Base-by-base conservation (phyloP, 345 rosid species). In the Aegle marmelos region DNA sequence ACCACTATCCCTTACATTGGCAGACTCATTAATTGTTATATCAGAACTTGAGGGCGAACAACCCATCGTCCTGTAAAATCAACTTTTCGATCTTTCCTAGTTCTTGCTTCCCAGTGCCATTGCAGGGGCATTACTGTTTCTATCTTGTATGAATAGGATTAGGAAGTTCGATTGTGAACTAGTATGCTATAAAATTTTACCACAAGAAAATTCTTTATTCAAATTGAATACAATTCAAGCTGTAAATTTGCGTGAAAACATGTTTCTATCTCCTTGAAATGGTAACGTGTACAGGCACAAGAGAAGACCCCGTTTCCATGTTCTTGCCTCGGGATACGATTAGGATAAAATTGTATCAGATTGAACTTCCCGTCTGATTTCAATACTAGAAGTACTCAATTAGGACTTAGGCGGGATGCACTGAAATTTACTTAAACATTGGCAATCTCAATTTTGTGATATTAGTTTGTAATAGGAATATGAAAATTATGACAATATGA, bases 41-140 rank as follows among this genome's bases (percentile, higher is more conserved):
- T 94, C 99, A 4, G 99, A 96, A 90, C 93, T 91, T 21, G 95
- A 96, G 89, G 97, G 94, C 79, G 94, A 87, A 62, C 90, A 87
- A n/a, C 91, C 95, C 7, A 82, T 84, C 62, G 14, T 77, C 28
- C 1, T 36, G 19, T 56, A 27, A 80, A 21, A 19, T 48, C 21
- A 28, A 27, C 45, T 31, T 24, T 57, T 9, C 0, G 2, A 48
- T 62, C 57, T 9, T 62, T 67, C 4, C 54, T 27, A 45, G 2
- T 37, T 71, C n/a, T 71, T 28, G 57, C 74, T 33, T 70, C 74
- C 68, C 22, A 59, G 57, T 11, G 33, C 57, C 4, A 24, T 66
- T 53, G 56, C 72, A 66, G 79, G 79, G 65, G 56, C 79, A 76
- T 19, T 10, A 17, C 50, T 45, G 71, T 53, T 50, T 71, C 60